These are phyloP conservation scores for Cinchona pubescens DNA, from an alignment of 257 asterid species.

Conservation along the genomic window DNA sequence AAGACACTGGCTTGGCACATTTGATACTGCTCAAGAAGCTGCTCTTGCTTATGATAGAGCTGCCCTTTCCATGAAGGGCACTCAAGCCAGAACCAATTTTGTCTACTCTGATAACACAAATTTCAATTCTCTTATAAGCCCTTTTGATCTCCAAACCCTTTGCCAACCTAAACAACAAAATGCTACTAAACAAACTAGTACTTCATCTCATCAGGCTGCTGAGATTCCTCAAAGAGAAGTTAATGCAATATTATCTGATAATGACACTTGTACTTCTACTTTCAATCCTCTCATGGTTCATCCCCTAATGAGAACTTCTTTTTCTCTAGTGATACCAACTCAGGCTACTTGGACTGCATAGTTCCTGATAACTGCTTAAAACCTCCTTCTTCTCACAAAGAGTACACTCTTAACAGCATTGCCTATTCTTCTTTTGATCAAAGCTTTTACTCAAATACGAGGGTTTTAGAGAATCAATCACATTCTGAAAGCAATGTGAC, in stretches of 20 bases:
- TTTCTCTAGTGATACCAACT: constrained; percentile 34
- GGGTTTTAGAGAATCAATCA: constrained; percentile 18
- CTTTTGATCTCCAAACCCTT: constrained; percentile 39
- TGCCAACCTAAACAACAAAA: constrained; percentile 13
- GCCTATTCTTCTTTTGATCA: not conserved
- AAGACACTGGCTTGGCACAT: constrained; percentile 93
- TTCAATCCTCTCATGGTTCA: constrained; percentile 37
- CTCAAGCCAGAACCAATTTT: constrained; percentile 84
- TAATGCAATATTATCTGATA: constrained; percentile 14
- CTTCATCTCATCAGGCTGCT: constrained; percentile 7
- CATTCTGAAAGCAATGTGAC: not conserved
- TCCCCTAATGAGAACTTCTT: constrained; percentile 33
- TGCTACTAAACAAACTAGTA: not conserved
- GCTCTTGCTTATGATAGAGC: constrained; percentile 96
- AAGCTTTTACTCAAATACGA: constrained; percentile 11
- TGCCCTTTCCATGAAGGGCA: constrained; percentile 85
- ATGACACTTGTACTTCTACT: constrained; percentile 30
- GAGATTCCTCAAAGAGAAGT: not conserved
- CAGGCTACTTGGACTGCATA: constrained; percentile 87
- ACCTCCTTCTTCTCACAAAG: constrained; percentile 35
- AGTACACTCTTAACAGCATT: not conserved
- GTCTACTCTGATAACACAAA: constrained; percentile 49
- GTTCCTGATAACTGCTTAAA: constrained; percentile 75
- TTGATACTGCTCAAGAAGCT: constrained; percentile 96
- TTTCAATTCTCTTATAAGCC: constrained; percentile 40